Percentiles rank a stretch among this genome's conserved stretches.
Evolutionary conservation across 2,329 filamentous ascomycete genomes (phyloP).

Genomic region (Colletotrichum melonis): DNA sequence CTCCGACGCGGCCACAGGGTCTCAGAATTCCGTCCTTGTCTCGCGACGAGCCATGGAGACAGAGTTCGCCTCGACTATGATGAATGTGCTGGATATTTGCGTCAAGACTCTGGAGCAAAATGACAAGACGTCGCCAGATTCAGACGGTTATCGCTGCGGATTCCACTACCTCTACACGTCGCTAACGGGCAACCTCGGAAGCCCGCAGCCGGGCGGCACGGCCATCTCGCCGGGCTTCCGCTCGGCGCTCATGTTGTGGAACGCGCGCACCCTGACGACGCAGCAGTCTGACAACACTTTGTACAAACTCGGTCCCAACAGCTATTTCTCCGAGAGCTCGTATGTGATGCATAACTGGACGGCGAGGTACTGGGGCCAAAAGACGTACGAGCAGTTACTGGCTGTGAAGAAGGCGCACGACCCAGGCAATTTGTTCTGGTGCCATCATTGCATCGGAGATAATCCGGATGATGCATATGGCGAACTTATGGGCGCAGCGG

Average conservation of each 20-base stretch:
- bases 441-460: slow-evolving; percentile 1
- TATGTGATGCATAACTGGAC: slow-evolving; percentile 4
- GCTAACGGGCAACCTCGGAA: slow-evolving; percentile 32
- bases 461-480: slow-evolving; percentile 1
- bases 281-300: neutral
- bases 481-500: neutral
- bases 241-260: slow-evolving; percentile 2
- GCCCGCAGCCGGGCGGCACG: slow-evolving; percentile 29
- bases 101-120: slow-evolving; percentile 24
- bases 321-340: slow-evolving; percentile 7
- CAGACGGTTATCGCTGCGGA: slow-evolving; percentile 16
- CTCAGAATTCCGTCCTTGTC: slow-evolving; percentile 34
- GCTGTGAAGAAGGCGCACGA: slow-evolving; percentile 4
- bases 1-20: slow-evolving; percentile 29
- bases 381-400: neutral
- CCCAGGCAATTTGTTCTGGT: neutral
- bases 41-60: slow-evolving; percentile 29
- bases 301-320: neutral
- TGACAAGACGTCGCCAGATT: slow-evolving; percentile 21
- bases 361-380: neutral
- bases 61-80: slow-evolving; percentile 32
- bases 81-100: slow-evolving; percentile 34
- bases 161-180: slow-evolving; percentile 36
- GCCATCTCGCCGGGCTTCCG: slow-evolving; percentile 3
- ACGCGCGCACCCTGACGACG: slow-evolving; percentile 1